Evolutionary conservation across 371 early-diverging fungal genomes (phyloP), one percentile per base, ranked within the genome.

Genomic region (Batkoa obscura): DNA sequence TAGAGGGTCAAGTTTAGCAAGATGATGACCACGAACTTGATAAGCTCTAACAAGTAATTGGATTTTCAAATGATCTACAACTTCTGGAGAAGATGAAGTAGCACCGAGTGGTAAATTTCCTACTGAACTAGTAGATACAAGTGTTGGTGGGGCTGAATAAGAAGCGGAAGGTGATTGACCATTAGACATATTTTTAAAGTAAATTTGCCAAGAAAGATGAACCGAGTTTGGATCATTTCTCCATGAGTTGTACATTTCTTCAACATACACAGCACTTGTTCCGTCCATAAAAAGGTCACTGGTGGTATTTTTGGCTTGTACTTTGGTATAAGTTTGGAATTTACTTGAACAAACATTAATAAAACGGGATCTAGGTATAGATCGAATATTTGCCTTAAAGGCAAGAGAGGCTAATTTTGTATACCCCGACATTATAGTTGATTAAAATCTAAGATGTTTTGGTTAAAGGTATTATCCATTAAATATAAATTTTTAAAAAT

Each of bases 41-140:
- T 89, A 94, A 37, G 97, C 97, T 56, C 97, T 81, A 33, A 89
- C 92, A 58, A 96, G 66, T n/a, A 94, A 80, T 74, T 96, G 95
- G 49, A 96, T 83, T 74, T 96, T 96, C 81, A 95, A 80, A 68
- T 94, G 94, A 71, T 94, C 95, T 69, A 87, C 75, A 47, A 94
- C 83, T 54, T 86, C 85, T 34, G 76, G 71, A 32, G 61, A 47
- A 57, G 62, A 56, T 17, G 58, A 59, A 48, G 58, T 56, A 30
- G 58, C 59, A 30, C 67, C 46, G 23, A 62, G 62, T 2, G 64
- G 64, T 4, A 43, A 5, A 15, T 38, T 43, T 2, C 51, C 38
- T 23, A 56, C 43, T 4, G 53, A 39, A 33, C 49, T 60, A 31
- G 49, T 46, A 30, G 78, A 76, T 47, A 69, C 67, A 36, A 82